Evolutionary conservation across 768 basidiomycete genomes (phyloP).

Genomic region (Leccinum broughii): DNA sequence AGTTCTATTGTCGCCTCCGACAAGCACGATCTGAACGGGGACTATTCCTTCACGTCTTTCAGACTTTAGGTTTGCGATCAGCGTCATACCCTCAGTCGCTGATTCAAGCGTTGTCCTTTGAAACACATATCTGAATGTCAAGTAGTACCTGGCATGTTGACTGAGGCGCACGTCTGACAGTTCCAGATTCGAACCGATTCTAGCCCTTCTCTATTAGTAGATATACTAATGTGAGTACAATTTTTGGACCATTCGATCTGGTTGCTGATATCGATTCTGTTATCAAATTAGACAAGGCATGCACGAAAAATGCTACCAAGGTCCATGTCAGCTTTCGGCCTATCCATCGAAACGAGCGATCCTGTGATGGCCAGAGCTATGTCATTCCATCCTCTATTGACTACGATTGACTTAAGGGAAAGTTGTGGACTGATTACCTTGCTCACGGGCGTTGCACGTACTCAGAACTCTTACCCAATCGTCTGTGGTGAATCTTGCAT

Average conservation of each 20-base stretch:
- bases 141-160: no score
- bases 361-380: conserved; percentile 10
- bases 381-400: neutral
- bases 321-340: no score
- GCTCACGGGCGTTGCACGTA: neutral
- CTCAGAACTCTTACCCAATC: neutral
- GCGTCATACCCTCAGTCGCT: no score
- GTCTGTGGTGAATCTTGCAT: conserved; percentile 8
- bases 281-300: no score
- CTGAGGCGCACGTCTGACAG: no score
- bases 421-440: conserved; percentile 3
- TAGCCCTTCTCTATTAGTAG: neutral
- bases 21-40: neutral
- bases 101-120: no score
- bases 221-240: neutral
- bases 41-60: neutral
- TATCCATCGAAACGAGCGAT: no score
- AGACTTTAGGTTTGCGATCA: neutral
- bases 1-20: neutral
- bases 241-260: no score
- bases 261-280: no score
- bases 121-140: no score
- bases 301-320: neutral
- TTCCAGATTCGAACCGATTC: neutral
- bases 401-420: neutral